These are phyloP conservation scores for Suhomyces sp. DNA, from an alignment of 805 yeast genomes.

Conservation along the genomic window DNA sequence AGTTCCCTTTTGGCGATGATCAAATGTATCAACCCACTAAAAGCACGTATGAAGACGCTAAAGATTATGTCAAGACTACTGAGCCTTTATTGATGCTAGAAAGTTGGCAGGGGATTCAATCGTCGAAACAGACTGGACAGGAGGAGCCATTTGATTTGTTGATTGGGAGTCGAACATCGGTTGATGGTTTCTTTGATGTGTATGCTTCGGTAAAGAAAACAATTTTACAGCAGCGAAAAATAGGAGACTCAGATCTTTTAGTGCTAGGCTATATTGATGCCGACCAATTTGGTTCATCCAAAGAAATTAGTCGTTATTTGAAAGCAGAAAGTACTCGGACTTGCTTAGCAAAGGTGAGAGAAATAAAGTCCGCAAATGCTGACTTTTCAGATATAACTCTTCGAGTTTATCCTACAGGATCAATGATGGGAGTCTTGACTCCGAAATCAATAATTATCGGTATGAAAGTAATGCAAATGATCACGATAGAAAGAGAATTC, in stretches of 20 bases:
- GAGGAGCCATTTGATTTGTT: conserved; percentile 62
- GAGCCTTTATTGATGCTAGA: conserved; percentile 84
- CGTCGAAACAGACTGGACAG: conserved; percentile 64
- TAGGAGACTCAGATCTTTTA: conserved; percentile 76
- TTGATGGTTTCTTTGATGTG: conserved; percentile 86
- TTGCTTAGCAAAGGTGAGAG: conserved; percentile 79
- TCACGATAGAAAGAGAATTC: conserved; percentile 90
- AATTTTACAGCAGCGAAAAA: conserved; percentile 48
- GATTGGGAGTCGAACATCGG: conserved; percentile 77
- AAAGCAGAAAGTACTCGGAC: conserved; percentile 38
- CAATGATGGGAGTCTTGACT: conserved; percentile 53
- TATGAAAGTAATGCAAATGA: conserved; percentile 79
- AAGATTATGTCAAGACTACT: conserved; percentile 67
- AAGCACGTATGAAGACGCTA: conserved; percentile 53
- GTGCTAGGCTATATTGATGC: conserved; percentile 46
- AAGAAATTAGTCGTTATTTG: conserved; percentile 22
- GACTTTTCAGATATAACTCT: conserved; percentile 76
- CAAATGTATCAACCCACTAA: conserved; percentile 48
- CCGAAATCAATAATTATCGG: conserved; percentile 66
- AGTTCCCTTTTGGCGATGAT: conserved; percentile 56
- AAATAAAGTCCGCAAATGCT: conserved; percentile 61
- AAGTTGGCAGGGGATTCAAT: conserved; percentile 88
- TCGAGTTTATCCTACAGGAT: conserved; percentile 57
- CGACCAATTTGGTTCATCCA: conserved; percentile 19
- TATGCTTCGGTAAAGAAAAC: conserved; percentile 66